Evolutionary conservation across 768 basidiomycete species (phyloP), one percentile per base, ranked within the genome.

Genomic region (Pulveroboletus sp.): DNA sequence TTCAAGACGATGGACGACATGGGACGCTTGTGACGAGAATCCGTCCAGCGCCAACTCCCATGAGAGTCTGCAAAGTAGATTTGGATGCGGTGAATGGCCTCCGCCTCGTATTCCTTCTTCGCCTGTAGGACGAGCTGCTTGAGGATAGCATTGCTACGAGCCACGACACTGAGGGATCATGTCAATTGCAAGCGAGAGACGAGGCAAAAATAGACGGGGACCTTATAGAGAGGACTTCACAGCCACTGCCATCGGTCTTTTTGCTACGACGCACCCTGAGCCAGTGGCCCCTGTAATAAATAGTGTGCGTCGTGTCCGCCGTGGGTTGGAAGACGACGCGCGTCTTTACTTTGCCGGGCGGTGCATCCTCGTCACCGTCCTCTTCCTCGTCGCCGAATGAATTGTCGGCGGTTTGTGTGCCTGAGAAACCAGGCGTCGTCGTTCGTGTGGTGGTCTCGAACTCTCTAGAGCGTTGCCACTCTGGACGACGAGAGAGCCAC

Each of bases 21-120:
- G n/a, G 91, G 90, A 17, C 91, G 80, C 69, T 93, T 93, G 69
- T 91, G 86, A 43, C 89, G 74, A 17, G 86, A 87, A 67, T 91
- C 90, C 0, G 88, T 88, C 83, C 86, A 90, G 31, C 89, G 76
- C 91, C 91, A 93, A 42, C 81, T 82, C 27, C 89, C 89, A 64
- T 90, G 87, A 5, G 85, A 85, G 67, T 93, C 91, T 14, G 90
- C 89, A 63, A 91, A 90, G 64, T 90, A 92, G 29, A 93, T 89
- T 65, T 90, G 88, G 54, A 93, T 89, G 36, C 88, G 80, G 60
- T 91, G 87, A 35, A 91, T 79, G 29, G 87, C 85, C 61, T 92
- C 89, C 0, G 89, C 87, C 67, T 92, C 88, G 64, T 92, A 92
- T 61, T 88, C 85, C 60, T 80, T 81, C 74, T 92, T 92, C n/a